phyloP scores from a whole-genome alignment of 2,329 filamentous ascomycete genomes.

The Orbilia ellipsospora region DNA sequence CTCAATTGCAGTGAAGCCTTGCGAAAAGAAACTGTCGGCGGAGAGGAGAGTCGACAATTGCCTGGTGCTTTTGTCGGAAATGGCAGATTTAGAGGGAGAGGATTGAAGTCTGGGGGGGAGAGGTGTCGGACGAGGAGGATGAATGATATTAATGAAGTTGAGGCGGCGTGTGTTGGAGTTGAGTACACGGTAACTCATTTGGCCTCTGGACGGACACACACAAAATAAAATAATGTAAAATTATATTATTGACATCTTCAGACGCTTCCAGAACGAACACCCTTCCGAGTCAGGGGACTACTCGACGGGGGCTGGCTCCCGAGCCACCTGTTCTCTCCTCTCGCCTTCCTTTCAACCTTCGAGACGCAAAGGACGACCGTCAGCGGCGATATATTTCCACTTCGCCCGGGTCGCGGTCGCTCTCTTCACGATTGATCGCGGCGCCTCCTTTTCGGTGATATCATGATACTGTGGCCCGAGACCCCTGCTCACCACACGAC shows the following conservation, averaged over 20 bases:
- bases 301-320: constrained; percentile 19
- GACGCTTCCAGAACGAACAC: constrained; percentile 26
- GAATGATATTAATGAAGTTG: constrained; percentile 39
- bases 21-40: constrained; percentile 21
- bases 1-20: constrained; percentile 55
- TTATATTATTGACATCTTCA: not conserved
- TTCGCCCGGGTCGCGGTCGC: not conserved
- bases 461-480: constrained; percentile 25
- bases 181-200: constrained; percentile 56
- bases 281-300: constrained; percentile 2
- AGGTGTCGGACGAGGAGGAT: constrained; percentile 43
- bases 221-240: too few relatives aligned
- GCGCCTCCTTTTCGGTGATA: constrained; percentile 11
- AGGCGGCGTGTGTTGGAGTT: constrained; percentile 39
- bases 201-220: not conserved
- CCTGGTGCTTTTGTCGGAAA: not conserved
- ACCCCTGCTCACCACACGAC: constrained; percentile 13
- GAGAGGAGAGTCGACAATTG: constrained; percentile 32
- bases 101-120: constrained; percentile 1
- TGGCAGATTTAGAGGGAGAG: constrained; percentile 9
- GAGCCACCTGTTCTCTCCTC: too few relatives aligned
- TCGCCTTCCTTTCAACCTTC: too few relatives aligned
- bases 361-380: not conserved
- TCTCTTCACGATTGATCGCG: not conserved
- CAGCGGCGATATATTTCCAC: constrained; percentile 21